These are phyloP conservation scores for Cladosporium sp. DNA, from an alignment of 2,329 filamentous ascomycete species.

Conservation along the genomic window DNA sequence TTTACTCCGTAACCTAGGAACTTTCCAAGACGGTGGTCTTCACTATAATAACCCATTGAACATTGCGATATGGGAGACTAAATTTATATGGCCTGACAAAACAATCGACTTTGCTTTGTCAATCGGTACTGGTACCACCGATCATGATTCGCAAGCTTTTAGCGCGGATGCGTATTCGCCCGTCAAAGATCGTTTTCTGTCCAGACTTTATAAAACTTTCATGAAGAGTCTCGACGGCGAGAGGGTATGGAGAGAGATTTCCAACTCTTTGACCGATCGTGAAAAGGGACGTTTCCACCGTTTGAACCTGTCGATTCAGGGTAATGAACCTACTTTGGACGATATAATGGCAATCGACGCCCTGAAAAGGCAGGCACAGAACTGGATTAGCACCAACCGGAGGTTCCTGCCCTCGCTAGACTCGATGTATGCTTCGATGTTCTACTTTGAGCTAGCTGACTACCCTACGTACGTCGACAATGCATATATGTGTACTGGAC, in stretches of 20 bases:
- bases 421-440: conserved; percentile 21
- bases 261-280: conserved; percentile 15
- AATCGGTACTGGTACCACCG: conserved; percentile 23
- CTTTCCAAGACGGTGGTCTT: conserved; percentile 28
- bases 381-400: conserved; percentile 5
- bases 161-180: conserved; percentile 21
- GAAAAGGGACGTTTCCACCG: conserved; percentile 20
- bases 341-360: conserved; percentile 17
- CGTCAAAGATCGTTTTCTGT: conserved; percentile 21
- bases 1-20: conserved; percentile 21
- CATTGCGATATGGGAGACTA: conserved; percentile 22
- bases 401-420: conserved; percentile 14
- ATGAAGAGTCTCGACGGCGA: conserved; percentile 24
- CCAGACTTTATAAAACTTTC: conserved; percentile 19
- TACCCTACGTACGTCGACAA: conserved; percentile 7
- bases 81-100: conserved; percentile 24
- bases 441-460: conserved; percentile 21
- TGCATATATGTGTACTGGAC: conserved; percentile 15
- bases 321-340: conserved; percentile 20
- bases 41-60: conserved; percentile 27
- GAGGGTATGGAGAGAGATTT: conserved; percentile 21
- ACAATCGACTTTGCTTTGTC: conserved; percentile 24
- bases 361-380: conserved; percentile 14
- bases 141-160: background rate
- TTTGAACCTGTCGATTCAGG: conserved; percentile 21